Percentiles rank a stretch among this genome's conserved stretches.
Conservation (phyloP, 164 flowering plant species). For the Berberis thunbergii region DNA sequence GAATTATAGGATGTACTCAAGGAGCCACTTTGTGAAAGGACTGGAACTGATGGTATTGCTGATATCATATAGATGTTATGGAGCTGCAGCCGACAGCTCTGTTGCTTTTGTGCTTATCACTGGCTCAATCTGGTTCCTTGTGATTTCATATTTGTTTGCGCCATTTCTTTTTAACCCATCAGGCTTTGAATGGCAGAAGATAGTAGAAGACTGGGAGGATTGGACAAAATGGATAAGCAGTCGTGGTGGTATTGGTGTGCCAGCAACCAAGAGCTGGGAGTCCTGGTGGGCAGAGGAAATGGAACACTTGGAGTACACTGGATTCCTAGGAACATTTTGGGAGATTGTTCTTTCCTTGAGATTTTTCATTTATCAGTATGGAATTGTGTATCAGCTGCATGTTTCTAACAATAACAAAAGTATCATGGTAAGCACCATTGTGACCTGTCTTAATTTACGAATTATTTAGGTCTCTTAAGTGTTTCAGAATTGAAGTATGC, state of each 20-base stretch:
- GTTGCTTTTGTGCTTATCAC: background rate
- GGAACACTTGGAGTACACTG: slow-evolving; percentile 1
- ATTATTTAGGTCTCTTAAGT: background rate
- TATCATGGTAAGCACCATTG: background rate
- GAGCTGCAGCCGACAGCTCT: background rate
- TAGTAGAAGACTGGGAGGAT: slow-evolving; percentile 1
- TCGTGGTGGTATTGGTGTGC: background rate
- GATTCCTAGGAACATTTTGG: slow-evolving; percentile 1
- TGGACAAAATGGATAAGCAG: background rate
- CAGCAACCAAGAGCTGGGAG: background rate
- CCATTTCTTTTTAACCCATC: slow-evolving; percentile 1
- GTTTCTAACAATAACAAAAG: background rate
- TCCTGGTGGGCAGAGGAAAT: slow-evolving; percentile 1
- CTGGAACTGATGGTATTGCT: slow-evolving; percentile 3
- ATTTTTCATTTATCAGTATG: slow-evolving; percentile 1
- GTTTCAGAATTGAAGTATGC: background rate
- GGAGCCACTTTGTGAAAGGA: slow-evolving; percentile 3
- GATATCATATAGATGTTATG: background rate
- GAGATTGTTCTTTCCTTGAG: slow-evolving; percentile 1
- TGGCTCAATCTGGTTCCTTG: slow-evolving; percentile 1
- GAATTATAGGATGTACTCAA: slow-evolving; percentile 2
- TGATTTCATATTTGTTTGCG: background rate
- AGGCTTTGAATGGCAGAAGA: slow-evolving; percentile 3
- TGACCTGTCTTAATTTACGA: background rate
- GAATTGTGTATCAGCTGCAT: background rate